Percentiles rank a stretch among this genome's conserved stretches.
phyloP scores from a whole-genome alignment of 1,284 basidiomycete species.

The Heterobasidion irregulare region DNA sequence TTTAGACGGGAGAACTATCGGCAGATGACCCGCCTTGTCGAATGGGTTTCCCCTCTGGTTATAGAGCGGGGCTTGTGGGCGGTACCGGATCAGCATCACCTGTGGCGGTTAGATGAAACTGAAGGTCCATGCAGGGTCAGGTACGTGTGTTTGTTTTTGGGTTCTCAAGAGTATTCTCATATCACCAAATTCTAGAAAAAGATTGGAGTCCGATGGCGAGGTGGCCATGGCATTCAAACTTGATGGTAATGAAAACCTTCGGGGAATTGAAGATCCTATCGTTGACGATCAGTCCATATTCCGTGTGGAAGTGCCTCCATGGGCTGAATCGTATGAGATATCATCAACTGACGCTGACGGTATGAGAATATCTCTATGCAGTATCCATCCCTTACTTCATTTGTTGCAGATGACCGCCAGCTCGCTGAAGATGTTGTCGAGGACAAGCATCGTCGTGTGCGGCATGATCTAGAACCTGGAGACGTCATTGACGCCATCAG shows the following conservation, averaged over 20 bases:
- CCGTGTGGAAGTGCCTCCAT: slow-evolving; percentile 64
- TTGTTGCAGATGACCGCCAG: slow-evolving; percentile 31
- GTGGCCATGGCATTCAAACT: slow-evolving; percentile 41
- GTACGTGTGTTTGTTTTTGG: slow-evolving; percentile 27
- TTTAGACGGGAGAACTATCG: slow-evolving; percentile 61
- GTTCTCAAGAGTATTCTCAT: neutral
- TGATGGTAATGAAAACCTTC: slow-evolving; percentile 34
- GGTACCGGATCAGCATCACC: slow-evolving; percentile 32
- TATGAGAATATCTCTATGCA: slow-evolving; percentile 16
- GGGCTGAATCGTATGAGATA: slow-evolving; percentile 75
- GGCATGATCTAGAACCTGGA: slow-evolving; percentile 83
- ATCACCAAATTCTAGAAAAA: slow-evolving; percentile 41
- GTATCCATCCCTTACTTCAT: neutral
- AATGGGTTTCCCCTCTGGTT: slow-evolving; percentile 48
- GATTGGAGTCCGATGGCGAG: slow-evolving; percentile 57
- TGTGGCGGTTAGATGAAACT: slow-evolving; percentile 81
- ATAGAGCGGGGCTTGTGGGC: slow-evolving; percentile 81
- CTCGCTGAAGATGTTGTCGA: slow-evolving; percentile 67
- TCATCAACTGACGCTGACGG: slow-evolving; percentile 58
- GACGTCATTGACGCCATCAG: slow-evolving; percentile 89
- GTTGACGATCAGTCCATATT: slow-evolving; percentile 50
- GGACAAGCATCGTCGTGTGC: slow-evolving; percentile 69
- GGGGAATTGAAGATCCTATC: slow-evolving; percentile 54
- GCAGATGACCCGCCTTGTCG: slow-evolving; percentile 51
- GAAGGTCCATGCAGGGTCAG: slow-evolving; percentile 82